Evolutionary conservation across 495 filamentous ascomycete species (phyloP).

Genomic region (Xylona heveae): DNA sequence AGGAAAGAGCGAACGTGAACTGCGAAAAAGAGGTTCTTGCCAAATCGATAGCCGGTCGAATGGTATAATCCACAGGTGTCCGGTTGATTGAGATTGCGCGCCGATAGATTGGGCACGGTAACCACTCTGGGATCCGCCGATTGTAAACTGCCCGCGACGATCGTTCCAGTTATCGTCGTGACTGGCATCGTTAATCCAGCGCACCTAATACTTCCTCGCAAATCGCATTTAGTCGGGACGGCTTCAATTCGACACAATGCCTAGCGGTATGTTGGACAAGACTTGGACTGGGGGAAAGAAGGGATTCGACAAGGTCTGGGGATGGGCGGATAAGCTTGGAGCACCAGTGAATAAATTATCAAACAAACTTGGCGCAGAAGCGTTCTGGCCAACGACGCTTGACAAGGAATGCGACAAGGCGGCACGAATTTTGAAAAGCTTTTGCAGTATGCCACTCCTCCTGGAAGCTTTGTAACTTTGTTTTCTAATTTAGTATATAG

Average conservation of each 20-base stretch:
- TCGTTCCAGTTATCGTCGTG: too few species aligned
- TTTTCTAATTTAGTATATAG: slow-evolving; percentile 6
- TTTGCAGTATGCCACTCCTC: slow-evolving; percentile 34
- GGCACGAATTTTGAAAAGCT: slow-evolving; percentile 56
- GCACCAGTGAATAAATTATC: slow-evolving; percentile 54
- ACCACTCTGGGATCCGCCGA: too few species aligned
- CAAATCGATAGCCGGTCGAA: too few species aligned
- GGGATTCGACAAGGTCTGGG: slow-evolving; percentile 24
- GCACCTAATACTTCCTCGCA: too few species aligned
- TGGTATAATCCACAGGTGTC: too few species aligned
- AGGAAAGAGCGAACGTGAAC: too few species aligned
- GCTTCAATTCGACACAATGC: neutral
- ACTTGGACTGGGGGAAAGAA: slow-evolving; percentile 22
- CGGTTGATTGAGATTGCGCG: too few species aligned
- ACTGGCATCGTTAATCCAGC: too few species aligned
- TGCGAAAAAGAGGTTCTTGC: too few species aligned
- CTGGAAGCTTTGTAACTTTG: neutral
- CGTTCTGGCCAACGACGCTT: slow-evolving; percentile 61
- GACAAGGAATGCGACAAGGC: slow-evolving; percentile 72
- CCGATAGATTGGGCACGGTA: too few species aligned
- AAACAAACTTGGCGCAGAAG: slow-evolving; percentile 53
- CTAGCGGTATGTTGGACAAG: slow-evolving; percentile 11
- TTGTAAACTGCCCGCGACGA: too few species aligned
- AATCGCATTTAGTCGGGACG: too few species aligned
- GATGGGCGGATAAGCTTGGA: slow-evolving; percentile 23